A percentile compares a stretch with the other conserved stretches of the same genome.
Conservation (phyloP, 495 filamentous ascomycete genomes). For the Astrocystis sublimbata region DNA sequence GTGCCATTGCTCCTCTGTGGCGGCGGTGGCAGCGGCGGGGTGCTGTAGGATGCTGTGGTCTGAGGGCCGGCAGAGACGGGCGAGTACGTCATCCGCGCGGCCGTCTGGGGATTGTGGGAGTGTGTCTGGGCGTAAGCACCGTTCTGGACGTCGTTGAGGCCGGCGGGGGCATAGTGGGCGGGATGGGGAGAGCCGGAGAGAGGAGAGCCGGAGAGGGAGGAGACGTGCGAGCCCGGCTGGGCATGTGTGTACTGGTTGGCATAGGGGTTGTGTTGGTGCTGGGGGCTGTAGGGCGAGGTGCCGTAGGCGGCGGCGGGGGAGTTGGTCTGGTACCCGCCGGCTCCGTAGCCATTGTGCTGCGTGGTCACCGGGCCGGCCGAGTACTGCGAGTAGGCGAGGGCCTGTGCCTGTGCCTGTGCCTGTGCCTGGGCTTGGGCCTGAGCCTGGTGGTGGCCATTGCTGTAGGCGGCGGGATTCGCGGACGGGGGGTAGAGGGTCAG, state of each 20-base stretch:
- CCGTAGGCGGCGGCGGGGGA: conserved; percentile 26
- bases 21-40: conserved; percentile 17
- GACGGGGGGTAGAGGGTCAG: conserved; percentile 26
- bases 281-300: conserved; percentile 30
- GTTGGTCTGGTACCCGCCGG: conserved; percentile 25
- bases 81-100: conserved; percentile 27
- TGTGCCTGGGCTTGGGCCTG: conserved; percentile 26
- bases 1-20: conserved; percentile 37
- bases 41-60: conserved; percentile 17
- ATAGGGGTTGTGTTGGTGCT: conserved; percentile 28
- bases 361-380: conserved; percentile 31
- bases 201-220: conserved; percentile 26
- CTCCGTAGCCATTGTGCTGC: conserved; percentile 28
- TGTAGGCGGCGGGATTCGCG: conserved; percentile 23
- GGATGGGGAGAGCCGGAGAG: conserved; percentile 22
- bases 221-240: conserved; percentile 29
- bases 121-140: conserved; percentile 28
- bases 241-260: conserved; percentile 32
- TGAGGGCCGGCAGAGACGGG: conserved; percentile 28
- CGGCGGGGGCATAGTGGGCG: conserved; percentile 25
- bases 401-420: conserved; percentile 23
- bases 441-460: conserved; percentile 30
- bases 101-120: conserved; percentile 25
- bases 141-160: conserved; percentile 27
- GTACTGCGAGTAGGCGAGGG: conserved; percentile 28